These are phyloP conservation scores for Linum usitatissimum DNA, from an alignment of 345 rosid genomes.

Conservation along the genomic window DNA sequence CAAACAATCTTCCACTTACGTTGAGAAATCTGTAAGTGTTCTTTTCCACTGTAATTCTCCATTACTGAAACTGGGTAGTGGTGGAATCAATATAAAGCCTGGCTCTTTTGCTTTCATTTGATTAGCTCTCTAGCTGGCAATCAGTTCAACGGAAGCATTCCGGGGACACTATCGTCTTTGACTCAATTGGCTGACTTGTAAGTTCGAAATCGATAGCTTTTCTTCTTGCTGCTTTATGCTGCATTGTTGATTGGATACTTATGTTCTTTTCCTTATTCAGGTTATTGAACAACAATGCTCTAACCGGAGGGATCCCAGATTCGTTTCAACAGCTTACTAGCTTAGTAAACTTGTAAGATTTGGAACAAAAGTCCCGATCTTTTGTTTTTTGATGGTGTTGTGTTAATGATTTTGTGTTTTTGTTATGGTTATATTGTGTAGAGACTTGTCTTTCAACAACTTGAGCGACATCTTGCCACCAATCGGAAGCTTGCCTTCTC, in stretches of 20 bases:
- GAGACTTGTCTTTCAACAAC: conserved; percentile 71
- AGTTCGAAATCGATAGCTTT: conserved; percentile 18
- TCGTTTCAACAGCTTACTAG: conserved; percentile 44
- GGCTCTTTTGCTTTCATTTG: conserved; percentile 19
- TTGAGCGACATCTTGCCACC: conserved; percentile 64
- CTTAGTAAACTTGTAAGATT: conserved; percentile 47
- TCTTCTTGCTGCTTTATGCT: not conserved
- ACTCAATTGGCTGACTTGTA: conserved; percentile 45
- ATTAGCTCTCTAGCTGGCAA: conserved; percentile 44
- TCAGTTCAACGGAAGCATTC: conserved; percentile 53
- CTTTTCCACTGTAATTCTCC: not conserved
- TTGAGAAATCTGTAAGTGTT: conserved; percentile 52
- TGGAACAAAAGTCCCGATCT: not conserved
- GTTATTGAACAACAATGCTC: conserved; percentile 52
- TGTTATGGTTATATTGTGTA: conserved; percentile 23
- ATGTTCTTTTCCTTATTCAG: conserved; percentile 23
- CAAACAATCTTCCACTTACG: conserved; percentile 54
- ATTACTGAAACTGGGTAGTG: not conserved
- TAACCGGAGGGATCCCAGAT: conserved; percentile 67
- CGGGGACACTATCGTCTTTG: conserved; percentile 30
- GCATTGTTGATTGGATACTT: not conserved
- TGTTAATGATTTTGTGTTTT: conserved; percentile 9
- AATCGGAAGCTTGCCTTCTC: conserved; percentile 48
- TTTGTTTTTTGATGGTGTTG: not conserved
- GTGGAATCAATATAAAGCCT: not conserved